Percentiles rank a stretch among this genome's conserved stretches.
These are phyloP conservation scores for Bertia moriformis DNA, from an alignment of 2,329 filamentous ascomycete species.

Conservation along the genomic window DNA sequence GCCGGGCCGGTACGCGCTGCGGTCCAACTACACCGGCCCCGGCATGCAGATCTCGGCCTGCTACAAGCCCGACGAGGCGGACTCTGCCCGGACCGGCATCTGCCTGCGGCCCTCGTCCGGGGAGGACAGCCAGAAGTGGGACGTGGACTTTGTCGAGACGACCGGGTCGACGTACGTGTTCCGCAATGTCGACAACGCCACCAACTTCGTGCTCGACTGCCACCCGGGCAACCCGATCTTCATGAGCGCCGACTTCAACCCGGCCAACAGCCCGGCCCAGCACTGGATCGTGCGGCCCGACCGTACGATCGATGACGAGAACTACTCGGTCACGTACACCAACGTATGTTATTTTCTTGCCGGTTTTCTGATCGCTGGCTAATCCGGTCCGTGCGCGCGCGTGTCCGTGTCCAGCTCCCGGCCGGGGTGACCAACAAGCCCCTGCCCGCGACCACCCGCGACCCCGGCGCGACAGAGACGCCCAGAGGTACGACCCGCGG, in stretches of 20 bases:
- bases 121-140: constrained; percentile 16
- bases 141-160: constrained; percentile 12
- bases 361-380: too few species aligned
- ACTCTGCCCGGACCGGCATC: constrained; percentile 11
- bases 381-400: too few species aligned
- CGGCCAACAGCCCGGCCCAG: constrained; percentile 12
- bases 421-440: constrained; percentile 2
- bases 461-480: not conserved
- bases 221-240: constrained; percentile 14
- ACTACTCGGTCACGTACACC: constrained; percentile 16
- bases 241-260: constrained; percentile 12
- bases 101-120: constrained; percentile 12
- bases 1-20: constrained; percentile 15
- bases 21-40: constrained; percentile 11
- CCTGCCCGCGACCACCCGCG: not conserved
- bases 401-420: not conserved
- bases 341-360: constrained; percentile 7
- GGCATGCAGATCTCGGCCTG: constrained; percentile 15
- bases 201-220: constrained; percentile 15
- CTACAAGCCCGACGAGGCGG: constrained; percentile 8
- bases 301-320: constrained; percentile 13
- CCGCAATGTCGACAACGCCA: constrained; percentile 15
- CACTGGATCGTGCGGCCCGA: constrained; percentile 18
- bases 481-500: not conserved
- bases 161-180: constrained; percentile 13